Conservation (phyloP, 768 basidiomycete species). For the Trametes punicea region DNA sequence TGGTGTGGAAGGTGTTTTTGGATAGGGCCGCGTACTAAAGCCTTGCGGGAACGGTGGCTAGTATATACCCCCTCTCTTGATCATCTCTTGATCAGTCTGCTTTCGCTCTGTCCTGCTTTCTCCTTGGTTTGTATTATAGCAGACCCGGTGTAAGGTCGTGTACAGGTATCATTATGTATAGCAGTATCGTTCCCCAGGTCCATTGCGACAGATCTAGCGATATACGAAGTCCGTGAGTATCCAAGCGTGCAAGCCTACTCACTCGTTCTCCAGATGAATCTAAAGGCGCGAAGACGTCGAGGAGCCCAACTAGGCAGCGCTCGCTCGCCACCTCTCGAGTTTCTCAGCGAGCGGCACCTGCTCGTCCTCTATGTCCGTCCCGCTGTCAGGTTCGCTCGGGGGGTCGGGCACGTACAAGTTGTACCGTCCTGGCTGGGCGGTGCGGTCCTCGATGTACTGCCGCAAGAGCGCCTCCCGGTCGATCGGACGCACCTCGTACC, state of each 20-base stretch:
- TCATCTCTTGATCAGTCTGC: not conserved
- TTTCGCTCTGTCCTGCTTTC: not conserved
- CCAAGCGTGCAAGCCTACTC: not conserved
- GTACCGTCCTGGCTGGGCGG: slow-evolving; percentile 59
- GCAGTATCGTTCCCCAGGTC: slow-evolving; percentile 5
- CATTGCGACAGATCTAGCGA: not conserved
- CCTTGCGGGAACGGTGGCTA: not conserved
- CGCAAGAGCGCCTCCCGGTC: slow-evolving; percentile 63
- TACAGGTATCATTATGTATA: slow-evolving; percentile 18
- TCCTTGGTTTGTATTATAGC: not conserved
- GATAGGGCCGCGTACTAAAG: slow-evolving; percentile 16
- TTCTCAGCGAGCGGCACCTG: slow-evolving; percentile 22
- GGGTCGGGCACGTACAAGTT: slow-evolving; percentile 64
- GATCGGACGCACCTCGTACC: slow-evolving; percentile 66
- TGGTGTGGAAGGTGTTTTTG: slow-evolving; percentile 69
- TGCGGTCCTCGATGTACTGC: slow-evolving; percentile 51
- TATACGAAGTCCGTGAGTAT: not conserved
- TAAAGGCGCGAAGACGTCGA: not conserved
- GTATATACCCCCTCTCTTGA: not conserved
- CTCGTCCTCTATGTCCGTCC: slow-evolving; percentile 38
- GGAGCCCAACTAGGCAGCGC: slow-evolving; percentile 5
- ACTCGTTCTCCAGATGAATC: not conserved
- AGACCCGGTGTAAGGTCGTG: slow-evolving; percentile 3
- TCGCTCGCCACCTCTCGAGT: slow-evolving; percentile 27
- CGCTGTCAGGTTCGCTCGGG: slow-evolving; percentile 38